These are phyloP conservation scores for Paraphaeosphaeria minitans DNA, from an alignment of 2,329 filamentous ascomycete genomes.

Conservation along the genomic window DNA sequence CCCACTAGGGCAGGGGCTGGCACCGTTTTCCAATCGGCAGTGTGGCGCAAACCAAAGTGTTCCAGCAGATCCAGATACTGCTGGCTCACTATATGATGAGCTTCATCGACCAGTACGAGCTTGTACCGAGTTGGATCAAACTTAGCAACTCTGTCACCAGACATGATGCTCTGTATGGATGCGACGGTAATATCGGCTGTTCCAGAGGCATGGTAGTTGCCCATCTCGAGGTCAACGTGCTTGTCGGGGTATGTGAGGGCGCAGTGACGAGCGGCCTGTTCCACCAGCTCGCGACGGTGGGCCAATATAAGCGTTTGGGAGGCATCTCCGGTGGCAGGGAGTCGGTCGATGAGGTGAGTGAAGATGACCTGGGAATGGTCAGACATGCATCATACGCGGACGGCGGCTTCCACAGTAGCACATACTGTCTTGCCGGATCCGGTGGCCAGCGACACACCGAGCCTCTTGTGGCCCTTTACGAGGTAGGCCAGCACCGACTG, in stretches of 20 bases:
- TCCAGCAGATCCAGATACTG: slow-evolving; percentile 75
- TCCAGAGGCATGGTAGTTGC: slow-evolving; percentile 74
- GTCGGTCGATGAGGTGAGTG: slow-evolving; percentile 86
- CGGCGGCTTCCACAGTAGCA: slow-evolving; percentile 2
- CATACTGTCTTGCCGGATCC: slow-evolving; percentile 85
- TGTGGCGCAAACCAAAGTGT: slow-evolving; percentile 74
- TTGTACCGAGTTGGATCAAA: slow-evolving; percentile 84
- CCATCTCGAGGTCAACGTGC: slow-evolving; percentile 91
- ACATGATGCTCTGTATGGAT: slow-evolving; percentile 83
- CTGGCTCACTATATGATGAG: slow-evolving; percentile 90
- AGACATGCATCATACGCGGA: neutral
- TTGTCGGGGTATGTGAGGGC: slow-evolving; percentile 77
- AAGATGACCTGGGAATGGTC: slow-evolving; percentile 75
- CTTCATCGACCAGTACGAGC: slow-evolving; percentile 91
- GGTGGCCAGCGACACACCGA: slow-evolving; percentile 86
- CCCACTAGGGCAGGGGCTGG: slow-evolving; percentile 69
- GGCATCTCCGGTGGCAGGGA: slow-evolving; percentile 63
- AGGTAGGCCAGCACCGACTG: slow-evolving; percentile 75
- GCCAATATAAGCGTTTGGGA: slow-evolving; percentile 88
- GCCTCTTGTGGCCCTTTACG: slow-evolving; percentile 71
- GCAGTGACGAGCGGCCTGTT: slow-evolving; percentile 91
- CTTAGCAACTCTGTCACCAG: slow-evolving; percentile 76
- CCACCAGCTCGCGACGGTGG: slow-evolving; percentile 89
- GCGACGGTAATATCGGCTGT: slow-evolving; percentile 90
- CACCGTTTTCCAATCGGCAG: slow-evolving; percentile 44